Base-by-base conservation (phyloP, 1,284 basidiomycete species). In the Coniophora puteana region DNA sequence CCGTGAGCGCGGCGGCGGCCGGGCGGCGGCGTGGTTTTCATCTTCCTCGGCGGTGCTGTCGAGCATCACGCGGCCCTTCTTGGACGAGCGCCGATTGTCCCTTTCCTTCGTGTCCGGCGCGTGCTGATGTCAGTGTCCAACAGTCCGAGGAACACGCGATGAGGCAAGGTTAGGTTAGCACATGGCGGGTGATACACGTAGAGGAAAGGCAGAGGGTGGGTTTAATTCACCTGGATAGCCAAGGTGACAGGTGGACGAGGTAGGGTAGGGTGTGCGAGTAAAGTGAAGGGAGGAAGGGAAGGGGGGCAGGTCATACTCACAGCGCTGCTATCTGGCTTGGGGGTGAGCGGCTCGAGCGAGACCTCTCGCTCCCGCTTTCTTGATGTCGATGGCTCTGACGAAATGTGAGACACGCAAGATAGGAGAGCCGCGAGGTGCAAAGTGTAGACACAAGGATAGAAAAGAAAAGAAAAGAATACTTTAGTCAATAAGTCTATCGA, bases 351-450 rank as follows among this genome's bases (percentile, higher is more conserved):
- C 58, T 88, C 85, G 22, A 81, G 59, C 21, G 85, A 89, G 16
- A 82, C 76, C 60, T 88, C 83, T 29, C 85, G 69, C 57, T 86
- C 83, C 47, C 85, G 74, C 59, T 89, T 89, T 55, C 60, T 58
- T 36, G 69, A 61, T 23, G 61, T 51, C 6, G 51, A 60, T 36
- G 54, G 51, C 43, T 68, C 68, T 71, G 48, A n/a, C n/a, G n/a
- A n/a, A n/a, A n/a, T n/a, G n/a, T n/a, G n/a, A n/a, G n/a, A n/a
- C n/a, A n/a, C n/a, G n/a, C n/a, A n/a, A 46, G 40, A 42, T 24
- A 17, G 16, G 39, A 26, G 29, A 27, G 40, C 37, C 18, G 12
- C 38, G 42, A 47, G 46, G 30, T 41, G 49, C 57, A 51, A 51
- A 46, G 46, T 39, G 35, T 39, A 3, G 50, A 33, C 52, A n/a